Percentiles rank a stretch among this genome's conserved stretches.
Conservation (phyloP, 768 basidiomycete genomes). For the Phallus indusiatus region DNA sequence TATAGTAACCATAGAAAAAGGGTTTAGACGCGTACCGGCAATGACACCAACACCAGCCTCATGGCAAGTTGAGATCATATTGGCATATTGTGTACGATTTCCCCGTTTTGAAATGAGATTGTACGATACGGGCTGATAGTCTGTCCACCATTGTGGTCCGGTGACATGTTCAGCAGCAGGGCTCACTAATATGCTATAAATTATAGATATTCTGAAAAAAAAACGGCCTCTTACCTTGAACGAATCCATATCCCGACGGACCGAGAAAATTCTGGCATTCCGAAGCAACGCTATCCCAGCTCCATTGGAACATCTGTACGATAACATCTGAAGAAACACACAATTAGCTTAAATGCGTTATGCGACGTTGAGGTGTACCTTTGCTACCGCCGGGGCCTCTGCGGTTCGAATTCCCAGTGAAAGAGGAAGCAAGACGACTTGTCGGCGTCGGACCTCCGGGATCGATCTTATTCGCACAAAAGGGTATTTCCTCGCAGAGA, state of each 20-base stretch:
- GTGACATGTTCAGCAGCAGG: slow-evolving; percentile 50
- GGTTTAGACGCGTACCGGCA: slow-evolving; percentile 23
- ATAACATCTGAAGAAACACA: slow-evolving; percentile 32
- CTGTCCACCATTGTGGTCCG: slow-evolving; percentile 65
- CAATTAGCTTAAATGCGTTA: too few species aligned
- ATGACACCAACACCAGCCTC: slow-evolving; percentile 49
- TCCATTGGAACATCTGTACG: slow-evolving; percentile 67
- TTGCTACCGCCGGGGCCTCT: too few species aligned
- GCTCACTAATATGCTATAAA: slow-evolving; percentile 25
- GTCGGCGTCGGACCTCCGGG: too few species aligned
- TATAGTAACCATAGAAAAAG: not conserved
- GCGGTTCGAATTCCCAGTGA: too few species aligned
- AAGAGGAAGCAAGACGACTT: too few species aligned
- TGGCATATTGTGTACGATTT: slow-evolving; percentile 38
- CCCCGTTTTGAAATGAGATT: slow-evolving; percentile 58
- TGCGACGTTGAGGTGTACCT: too few species aligned
- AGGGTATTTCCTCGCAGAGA: too few species aligned
- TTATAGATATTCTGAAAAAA: not conserved
- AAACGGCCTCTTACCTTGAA: slow-evolving; percentile 40
- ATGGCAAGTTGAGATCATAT: slow-evolving; percentile 42
- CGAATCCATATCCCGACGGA: slow-evolving; percentile 52
- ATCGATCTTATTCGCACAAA: too few species aligned
- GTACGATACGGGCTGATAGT: slow-evolving; percentile 63
- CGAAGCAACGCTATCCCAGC: slow-evolving; percentile 45
- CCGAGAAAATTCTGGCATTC: slow-evolving; percentile 62